Conservation (phyloP, 2,329 filamentous ascomycete genomes). For the Pseudomassariella vexata region DNA sequence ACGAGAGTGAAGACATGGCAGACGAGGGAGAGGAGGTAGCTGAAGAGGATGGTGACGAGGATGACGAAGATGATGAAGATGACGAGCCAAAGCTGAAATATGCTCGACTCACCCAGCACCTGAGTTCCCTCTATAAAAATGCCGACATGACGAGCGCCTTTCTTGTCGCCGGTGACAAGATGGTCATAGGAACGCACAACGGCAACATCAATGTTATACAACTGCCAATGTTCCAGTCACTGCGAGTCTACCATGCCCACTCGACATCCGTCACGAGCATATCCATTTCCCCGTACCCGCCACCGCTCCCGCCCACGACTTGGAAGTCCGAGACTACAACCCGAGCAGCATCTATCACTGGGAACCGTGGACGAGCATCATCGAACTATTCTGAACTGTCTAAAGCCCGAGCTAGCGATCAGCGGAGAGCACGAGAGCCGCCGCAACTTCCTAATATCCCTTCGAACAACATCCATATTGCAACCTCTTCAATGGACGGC, state of each 20-base stretch:
- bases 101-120: conserved; percentile 72
- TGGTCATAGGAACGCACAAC: conserved; percentile 95
- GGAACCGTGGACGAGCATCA: conserved; percentile 25
- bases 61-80: conserved; percentile 78
- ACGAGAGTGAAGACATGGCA: conserved; percentile 17
- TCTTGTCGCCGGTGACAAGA: conserved; percentile 89
- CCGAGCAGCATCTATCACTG: conserved; percentile 27
- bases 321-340: conserved; percentile 34
- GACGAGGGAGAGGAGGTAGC: conserved; percentile 40
- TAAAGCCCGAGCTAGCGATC: conserved; percentile 39
- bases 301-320: conserved; percentile 48
- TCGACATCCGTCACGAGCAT: conserved; percentile 84
- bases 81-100: conserved; percentile 96
- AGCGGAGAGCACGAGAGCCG: conserved; percentile 45
- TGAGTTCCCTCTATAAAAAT: conserved; percentile 82
- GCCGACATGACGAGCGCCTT: conserved; percentile 92
- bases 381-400: conserved; percentile 35
- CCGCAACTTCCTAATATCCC: conserved; percentile 63
- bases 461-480: conserved; percentile 89
- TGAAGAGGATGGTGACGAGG: conserved; percentile 52
- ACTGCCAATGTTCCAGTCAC: conserved; percentile 71
- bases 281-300: conserved; percentile 83
- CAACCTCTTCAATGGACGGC: conserved; percentile 89
- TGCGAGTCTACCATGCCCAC: conserved; percentile 89
- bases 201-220: conserved; percentile 91